A percentile compares a stretch with the other conserved stretches of the same genome.
Conservation (phyloP, 2,329 filamentous ascomycete species). For the Chrysosporium keratinophilum region DNA sequence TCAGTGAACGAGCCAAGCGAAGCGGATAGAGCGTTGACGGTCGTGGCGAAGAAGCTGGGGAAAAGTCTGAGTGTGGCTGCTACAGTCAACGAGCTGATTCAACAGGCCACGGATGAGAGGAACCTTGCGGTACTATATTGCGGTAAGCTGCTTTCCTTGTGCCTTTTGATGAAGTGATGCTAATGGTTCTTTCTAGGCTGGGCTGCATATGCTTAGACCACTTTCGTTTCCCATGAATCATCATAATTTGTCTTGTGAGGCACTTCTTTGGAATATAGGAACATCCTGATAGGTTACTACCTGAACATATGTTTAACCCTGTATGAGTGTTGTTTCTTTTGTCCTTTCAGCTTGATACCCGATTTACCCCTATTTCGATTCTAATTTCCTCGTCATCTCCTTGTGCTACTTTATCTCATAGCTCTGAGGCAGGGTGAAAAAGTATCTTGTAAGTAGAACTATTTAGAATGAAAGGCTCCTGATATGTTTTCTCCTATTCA, state of each 20-base stretch:
- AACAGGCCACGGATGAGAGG: constrained; percentile 83
- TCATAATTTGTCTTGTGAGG: background rate
- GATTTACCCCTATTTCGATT: too few relatives aligned
- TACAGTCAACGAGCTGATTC: constrained; percentile 93
- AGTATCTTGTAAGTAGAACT: too few relatives aligned
- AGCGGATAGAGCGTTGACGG: constrained; percentile 79
- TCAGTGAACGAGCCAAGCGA: constrained; percentile 57
- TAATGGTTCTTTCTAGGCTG: constrained; percentile 31
- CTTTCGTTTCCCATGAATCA: background rate
- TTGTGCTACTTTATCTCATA: too few relatives aligned
- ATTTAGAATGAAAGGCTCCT: too few relatives aligned
- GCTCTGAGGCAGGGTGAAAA: too few relatives aligned
- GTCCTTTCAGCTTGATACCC: too few relatives aligned
- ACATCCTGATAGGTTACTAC: too few relatives aligned
- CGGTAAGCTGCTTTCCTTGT: constrained; percentile 40
- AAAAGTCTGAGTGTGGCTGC: constrained; percentile 90
- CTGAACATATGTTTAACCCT: too few relatives aligned
- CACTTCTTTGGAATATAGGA: background rate
- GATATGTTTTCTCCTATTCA: too few relatives aligned
- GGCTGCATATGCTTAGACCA: constrained; percentile 40
- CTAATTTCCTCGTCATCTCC: too few relatives aligned
- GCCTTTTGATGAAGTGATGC: constrained; percentile 6
- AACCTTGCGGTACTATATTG: constrained; percentile 87
- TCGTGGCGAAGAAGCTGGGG: constrained; percentile 90
- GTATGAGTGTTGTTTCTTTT: too few relatives aligned